These are phyloP conservation scores for Triticum aestivum DNA, from an alignment of 176 grass and related monocot species.

Conservation along the genomic window DNA sequence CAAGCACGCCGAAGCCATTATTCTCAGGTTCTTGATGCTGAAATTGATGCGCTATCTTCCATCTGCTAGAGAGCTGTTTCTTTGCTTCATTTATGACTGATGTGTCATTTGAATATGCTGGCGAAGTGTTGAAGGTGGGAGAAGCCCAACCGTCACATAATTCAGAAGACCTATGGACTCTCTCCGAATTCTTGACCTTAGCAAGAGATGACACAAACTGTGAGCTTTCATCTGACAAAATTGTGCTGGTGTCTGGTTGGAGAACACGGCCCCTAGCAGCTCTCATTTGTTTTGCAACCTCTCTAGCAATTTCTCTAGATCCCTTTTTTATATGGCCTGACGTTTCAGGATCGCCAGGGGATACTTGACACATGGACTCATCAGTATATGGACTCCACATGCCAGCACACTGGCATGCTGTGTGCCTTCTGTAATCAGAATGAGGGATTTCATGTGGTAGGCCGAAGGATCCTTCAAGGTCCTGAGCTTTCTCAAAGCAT, in stretches of 20 bases:
- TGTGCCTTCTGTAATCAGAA: slow-evolving; percentile 42
- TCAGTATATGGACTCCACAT: slow-evolving; percentile 38
- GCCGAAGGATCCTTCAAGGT: slow-evolving; percentile 37
- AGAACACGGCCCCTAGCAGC: slow-evolving; percentile 39
- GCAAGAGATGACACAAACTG: slow-evolving; percentile 24
- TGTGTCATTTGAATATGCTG: slow-evolving; percentile 60
- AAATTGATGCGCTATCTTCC: slow-evolving; percentile 53
- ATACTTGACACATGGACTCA: slow-evolving; percentile 34
- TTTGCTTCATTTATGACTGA: slow-evolving; percentile 85
- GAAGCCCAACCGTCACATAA: slow-evolving; percentile 53
- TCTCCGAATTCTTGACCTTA: slow-evolving; percentile 43
- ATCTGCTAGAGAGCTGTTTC: slow-evolving; percentile 84
- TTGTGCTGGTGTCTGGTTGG: slow-evolving; percentile 32
- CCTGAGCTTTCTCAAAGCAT: slow-evolving; percentile 59
- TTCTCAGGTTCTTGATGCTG: slow-evolving; percentile 39
- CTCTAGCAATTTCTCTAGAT: slow-evolving; percentile 83
- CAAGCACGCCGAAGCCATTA: slow-evolving; percentile 47
- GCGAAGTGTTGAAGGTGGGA: slow-evolving; percentile 47
- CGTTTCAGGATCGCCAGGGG: slow-evolving; percentile 37
- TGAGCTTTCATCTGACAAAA: slow-evolving; percentile 37
- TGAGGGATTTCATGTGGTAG: slow-evolving; percentile 39
- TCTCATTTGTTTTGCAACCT: slow-evolving; percentile 68
- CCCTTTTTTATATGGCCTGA: slow-evolving; percentile 44
- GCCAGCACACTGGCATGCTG: slow-evolving; percentile 23
- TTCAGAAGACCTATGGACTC: slow-evolving; percentile 43